Conservation (phyloP, 73 alveolate species). For the Stentor coeruleus region DNA sequence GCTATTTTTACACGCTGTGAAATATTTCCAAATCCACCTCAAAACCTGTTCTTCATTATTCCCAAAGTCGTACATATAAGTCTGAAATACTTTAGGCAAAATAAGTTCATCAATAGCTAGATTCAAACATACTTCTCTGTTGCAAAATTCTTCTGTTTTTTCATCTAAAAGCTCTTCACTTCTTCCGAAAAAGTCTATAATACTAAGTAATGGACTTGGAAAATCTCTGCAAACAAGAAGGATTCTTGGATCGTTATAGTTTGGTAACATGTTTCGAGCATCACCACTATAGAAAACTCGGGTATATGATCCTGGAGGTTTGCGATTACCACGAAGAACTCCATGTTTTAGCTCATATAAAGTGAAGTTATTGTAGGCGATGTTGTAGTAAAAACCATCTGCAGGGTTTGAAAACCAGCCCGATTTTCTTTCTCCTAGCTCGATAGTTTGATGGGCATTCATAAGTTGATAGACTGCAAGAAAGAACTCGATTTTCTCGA, state of each 20-base stretch:
- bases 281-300: conserved; percentile 16
- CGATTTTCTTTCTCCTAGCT: conserved; percentile 33
- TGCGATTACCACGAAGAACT: conserved; percentile 60
- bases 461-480: conserved; percentile 57
- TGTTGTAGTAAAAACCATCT: conserved; percentile 48
- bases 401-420: conserved; percentile 26
- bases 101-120: conserved; percentile 37
- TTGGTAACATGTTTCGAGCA: conserved; percentile 16
- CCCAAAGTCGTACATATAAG: conserved; percentile 50
- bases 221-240: conserved; percentile 5
- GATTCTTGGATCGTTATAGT: conserved; percentile 28
- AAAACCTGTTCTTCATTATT: conserved; percentile 34
- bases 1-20: conserved; percentile 13
- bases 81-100: conserved; percentile 46
- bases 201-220: neutral
- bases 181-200: conserved; percentile 28
- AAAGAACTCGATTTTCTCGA: conserved; percentile 53
- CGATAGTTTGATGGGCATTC: conserved; percentile 54
- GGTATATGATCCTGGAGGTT: conserved; percentile 31
- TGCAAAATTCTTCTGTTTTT: conserved; percentile 39
- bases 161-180: conserved; percentile 31
- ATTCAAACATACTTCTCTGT: conserved; percentile 42
- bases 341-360: conserved; percentile 81
- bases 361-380: conserved; percentile 51
- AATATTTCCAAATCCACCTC: conserved; percentile 42